These are phyloP conservation scores for Furculomyces boomerangus DNA, from an alignment of 371 early-diverging fungal species.

Conservation along the genomic window DNA sequence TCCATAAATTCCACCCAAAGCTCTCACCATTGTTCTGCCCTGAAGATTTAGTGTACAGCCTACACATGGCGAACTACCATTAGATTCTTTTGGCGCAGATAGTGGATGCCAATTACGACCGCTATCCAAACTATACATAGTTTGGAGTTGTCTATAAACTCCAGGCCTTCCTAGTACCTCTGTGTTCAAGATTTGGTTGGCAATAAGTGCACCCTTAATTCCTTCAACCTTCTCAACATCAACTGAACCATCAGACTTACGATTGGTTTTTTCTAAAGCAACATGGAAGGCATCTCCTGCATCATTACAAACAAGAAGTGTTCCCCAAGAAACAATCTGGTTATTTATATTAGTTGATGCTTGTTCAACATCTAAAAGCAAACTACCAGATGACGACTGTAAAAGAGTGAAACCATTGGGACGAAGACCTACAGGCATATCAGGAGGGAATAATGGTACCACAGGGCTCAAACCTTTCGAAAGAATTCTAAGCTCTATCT, in stretches of 20 bases:
- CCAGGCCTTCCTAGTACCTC: slow-evolving; percentile 33
- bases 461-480: slow-evolving; percentile 50
- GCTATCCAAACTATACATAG: slow-evolving; percentile 72
- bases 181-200: slow-evolving; percentile 66
- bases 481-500: slow-evolving; percentile 44
- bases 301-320: slow-evolving; percentile 63
- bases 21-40: slow-evolving; percentile 42
- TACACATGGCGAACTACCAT: slow-evolving; percentile 12
- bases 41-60: slow-evolving; percentile 60
- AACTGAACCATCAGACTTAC: slow-evolving; percentile 46
- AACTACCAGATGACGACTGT: slow-evolving; percentile 39
- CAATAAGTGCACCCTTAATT: slow-evolving; percentile 67
- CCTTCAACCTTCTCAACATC: slow-evolving; percentile 84
- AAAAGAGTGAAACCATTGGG: slow-evolving; percentile 48
- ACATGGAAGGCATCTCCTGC: slow-evolving; percentile 59
- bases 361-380: slow-evolving; percentile 57
- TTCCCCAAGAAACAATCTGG: slow-evolving; percentile 42
- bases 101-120: slow-evolving; percentile 57
- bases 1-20: slow-evolving; percentile 46
- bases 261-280: slow-evolving; percentile 59
- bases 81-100: slow-evolving; percentile 36
- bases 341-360: slow-evolving; percentile 10
- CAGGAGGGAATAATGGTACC: slow-evolving; percentile 61
- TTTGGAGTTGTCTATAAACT: slow-evolving; percentile 40
- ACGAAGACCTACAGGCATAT: slow-evolving; percentile 55